Base-by-base conservation (phyloP, 371 early-diverging fungal genomes). In the Caulochytrium protostelioides region DNA sequence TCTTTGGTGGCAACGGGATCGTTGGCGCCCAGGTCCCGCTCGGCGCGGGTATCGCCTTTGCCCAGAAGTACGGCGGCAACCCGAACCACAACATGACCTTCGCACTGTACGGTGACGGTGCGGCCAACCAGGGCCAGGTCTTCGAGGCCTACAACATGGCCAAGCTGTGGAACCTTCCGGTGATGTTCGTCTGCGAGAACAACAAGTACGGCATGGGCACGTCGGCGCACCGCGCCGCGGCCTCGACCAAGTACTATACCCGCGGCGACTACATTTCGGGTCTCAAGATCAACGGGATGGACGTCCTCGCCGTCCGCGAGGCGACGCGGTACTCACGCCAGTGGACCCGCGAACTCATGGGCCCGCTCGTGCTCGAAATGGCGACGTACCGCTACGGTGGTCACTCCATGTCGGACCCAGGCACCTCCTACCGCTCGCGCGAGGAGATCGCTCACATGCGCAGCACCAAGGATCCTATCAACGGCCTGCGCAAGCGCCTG, bases 191-290 rank as follows among this genome's bases (percentile, higher is more conserved):
- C 16, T 92, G 94, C 60, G 98, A 97, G 58, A 98, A 98, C 76
- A 98, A 98, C 79, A 71, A 72, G 57, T 98, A 95, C 64, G 97
- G 95, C 43, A 98, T 98, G 99, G 97, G 97, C 47, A 98, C 97
- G 9, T 57, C 87, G 22, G 83, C 83, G 30, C 57, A 54, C 41
- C 79, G 91, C 43, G 80, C 89, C 14, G 78, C 85, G 29, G 89
- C 92, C 39, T 79, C 80, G 50, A 78, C 84, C 41, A 73, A 81
- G 45, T 97, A 94, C 76, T 95, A 70, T 64, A 84, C 77, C 43
- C 75, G 99, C 43, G 92, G 86, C 48, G 84, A 83, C 59, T 86
- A 83, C 65, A 85, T 97, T 38, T 95, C 98, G 17, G 97, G 97
- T 41, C 62, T 94, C 47, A 71, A 73, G 37, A 69, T 82, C 46